These are phyloP conservation scores for Aureobasidium sp. DNA, from an alignment of 2,329 filamentous ascomycete genomes.

Conservation along the genomic window DNA sequence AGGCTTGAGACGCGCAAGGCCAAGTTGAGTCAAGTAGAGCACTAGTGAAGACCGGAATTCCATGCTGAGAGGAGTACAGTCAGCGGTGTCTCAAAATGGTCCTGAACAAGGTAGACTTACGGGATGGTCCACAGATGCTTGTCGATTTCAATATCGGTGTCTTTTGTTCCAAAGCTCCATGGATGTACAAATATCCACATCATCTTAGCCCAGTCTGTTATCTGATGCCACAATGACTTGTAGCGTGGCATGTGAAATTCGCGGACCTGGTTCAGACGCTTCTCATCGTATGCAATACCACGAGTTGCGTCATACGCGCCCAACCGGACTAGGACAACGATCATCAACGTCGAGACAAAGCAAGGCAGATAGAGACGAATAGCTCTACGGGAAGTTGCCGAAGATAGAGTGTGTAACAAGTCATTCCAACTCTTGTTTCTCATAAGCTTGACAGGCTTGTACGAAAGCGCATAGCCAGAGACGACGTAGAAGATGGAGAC, in stretches of 20 bases:
- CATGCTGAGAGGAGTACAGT: conserved; percentile 34
- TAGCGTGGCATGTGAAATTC: conserved; percentile 17
- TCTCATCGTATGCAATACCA: conserved; percentile 16
- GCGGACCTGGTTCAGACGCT: conserved; percentile 11
- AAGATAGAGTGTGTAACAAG: conserved; percentile 20
- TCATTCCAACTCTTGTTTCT: conserved; percentile 24
- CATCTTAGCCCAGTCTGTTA: conserved; percentile 31
- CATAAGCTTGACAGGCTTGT: conserved; percentile 28
- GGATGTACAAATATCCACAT: conserved; percentile 25
- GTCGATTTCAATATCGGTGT: conserved; percentile 24
- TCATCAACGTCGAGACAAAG: conserved; percentile 19
- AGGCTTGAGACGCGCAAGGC: conserved; percentile 19
- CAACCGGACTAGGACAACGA: conserved; percentile 14
- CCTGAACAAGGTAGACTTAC: not conserved
- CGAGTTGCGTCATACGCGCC: conserved; percentile 18
- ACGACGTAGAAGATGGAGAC: conserved; percentile 58
- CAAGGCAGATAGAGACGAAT: conserved; percentile 22
- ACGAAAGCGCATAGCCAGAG: conserved; percentile 54
- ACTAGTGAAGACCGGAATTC: conserved; percentile 54
- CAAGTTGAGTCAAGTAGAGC: conserved; percentile 49
- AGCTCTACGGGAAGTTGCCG: conserved; percentile 21
- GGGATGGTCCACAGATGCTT: conserved; percentile 55
- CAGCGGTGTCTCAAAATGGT: not conserved
- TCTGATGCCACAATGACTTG: conserved; percentile 16
- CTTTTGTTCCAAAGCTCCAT: conserved; percentile 10